Evolutionary conservation across 805 yeast genomes (phyloP).

Genomic region (Blastobotrys attinorum): DNA sequence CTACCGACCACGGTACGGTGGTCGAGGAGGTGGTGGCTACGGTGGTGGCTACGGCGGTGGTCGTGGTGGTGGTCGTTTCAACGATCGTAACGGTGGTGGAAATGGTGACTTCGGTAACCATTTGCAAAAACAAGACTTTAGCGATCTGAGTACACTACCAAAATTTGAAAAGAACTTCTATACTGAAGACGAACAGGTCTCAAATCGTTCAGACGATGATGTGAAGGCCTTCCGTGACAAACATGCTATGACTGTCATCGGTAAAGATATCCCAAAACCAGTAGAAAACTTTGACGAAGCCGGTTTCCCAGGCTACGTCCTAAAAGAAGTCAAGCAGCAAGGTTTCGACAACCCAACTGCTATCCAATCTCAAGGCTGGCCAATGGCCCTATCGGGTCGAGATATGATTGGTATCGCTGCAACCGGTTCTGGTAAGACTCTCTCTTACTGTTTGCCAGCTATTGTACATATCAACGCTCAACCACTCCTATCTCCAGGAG

Average conservation of each 20-base stretch:
- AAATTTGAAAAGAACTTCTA: conserved; percentile 94
- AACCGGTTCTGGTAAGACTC: conserved; percentile 98
- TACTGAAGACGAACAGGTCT: conserved; percentile 72
- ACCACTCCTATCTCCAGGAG: conserved; percentile 86
- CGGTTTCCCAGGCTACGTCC: conserved; percentile 93
- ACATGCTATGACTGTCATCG: conserved; percentile 78
- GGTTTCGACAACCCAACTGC: conserved; percentile 94
- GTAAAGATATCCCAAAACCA: conserved; percentile 88
- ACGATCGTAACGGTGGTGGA: conserved; percentile 31
- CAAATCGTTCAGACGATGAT: conserved; percentile 67
- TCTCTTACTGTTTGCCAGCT: conserved; percentile 93
- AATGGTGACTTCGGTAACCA: conserved; percentile 40
- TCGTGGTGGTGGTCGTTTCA: conserved; percentile 31
- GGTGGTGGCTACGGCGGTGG: conserved; percentile 30
- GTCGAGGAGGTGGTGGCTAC: conserved; percentile 33
- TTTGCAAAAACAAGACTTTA: conserved; percentile 69
- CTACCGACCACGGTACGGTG: conserved; percentile 32
- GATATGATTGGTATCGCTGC: conserved; percentile 99
- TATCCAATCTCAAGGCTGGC: conserved; percentile 99
- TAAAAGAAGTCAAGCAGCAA: conserved; percentile 78
- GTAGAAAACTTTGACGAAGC: conserved; percentile 91
- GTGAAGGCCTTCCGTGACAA: conserved; percentile 68
- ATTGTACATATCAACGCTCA: conserved; percentile 98
- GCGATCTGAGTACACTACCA: conserved; percentile 62
- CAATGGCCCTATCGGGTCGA: conserved; percentile 98